These are phyloP conservation scores for Chlamydomonas eustigma DNA, from an alignment of 139 green algal species.

Conservation along the genomic window DNA sequence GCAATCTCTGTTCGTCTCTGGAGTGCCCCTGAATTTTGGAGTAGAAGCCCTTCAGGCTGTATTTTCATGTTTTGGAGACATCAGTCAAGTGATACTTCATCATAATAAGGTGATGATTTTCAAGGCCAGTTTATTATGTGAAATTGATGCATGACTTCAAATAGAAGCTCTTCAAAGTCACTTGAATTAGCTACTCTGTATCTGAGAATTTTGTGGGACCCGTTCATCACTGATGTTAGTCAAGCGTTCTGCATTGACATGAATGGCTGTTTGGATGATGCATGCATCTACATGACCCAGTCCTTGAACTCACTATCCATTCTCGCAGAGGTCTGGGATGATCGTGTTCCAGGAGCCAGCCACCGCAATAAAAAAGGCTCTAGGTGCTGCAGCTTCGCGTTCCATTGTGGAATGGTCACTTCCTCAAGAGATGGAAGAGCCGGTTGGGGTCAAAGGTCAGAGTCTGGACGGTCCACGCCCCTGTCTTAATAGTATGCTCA, in stretches of 20 bases:
- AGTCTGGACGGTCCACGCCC: too few species aligned
- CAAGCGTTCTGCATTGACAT: too few species aligned
- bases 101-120: slow-evolving; percentile 32
- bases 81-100: slow-evolving; percentile 55
- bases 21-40: slow-evolving; percentile 38
- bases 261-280: too few species aligned
- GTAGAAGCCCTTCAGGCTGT: slow-evolving; percentile 40
- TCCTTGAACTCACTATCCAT: too few species aligned
- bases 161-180: not conserved
- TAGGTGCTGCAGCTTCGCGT: slow-evolving; percentile 15
- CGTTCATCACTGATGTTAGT: not conserved
- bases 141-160: too few species aligned
- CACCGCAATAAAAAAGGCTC: slow-evolving; percentile 1
- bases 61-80: slow-evolving; percentile 55
- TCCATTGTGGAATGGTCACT: slow-evolving; percentile 17
- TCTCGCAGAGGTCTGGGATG: slow-evolving; percentile 40
- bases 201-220: too few species aligned
- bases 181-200: too few species aligned
- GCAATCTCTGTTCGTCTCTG: slow-evolving; percentile 48
- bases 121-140: too few species aligned
- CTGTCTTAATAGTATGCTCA: too few species aligned
- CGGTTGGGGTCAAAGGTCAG: slow-evolving; percentile 50
- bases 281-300: too few species aligned
- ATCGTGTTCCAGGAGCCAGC: slow-evolving; percentile 42
- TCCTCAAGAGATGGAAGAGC: slow-evolving; percentile 15